A percentile compares a stretch with the other conserved stretches of the same genome.
Conservation (phyloP, 148 eudicot genomes). For the Suaeda aralocaspica region DNA sequence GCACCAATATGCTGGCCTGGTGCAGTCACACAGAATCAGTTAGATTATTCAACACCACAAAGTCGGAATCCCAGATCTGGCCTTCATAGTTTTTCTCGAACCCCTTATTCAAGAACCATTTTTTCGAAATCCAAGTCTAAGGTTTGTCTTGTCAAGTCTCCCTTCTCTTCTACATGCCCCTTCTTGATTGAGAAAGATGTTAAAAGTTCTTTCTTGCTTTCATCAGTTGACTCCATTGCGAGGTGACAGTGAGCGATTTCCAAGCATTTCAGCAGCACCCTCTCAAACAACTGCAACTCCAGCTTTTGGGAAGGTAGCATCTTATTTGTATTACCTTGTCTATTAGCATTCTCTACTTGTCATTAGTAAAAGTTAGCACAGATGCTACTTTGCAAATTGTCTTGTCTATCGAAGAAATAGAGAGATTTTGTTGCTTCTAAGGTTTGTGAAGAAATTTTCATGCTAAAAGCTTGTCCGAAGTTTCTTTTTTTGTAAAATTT, state of each 20-base stretch:
- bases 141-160: constrained; percentile 34
- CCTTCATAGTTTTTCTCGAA: constrained; percentile 46
- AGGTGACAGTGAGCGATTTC: constrained; percentile 39
- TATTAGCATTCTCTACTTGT: constrained; percentile 5
- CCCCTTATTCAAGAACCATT: constrained; percentile 78
- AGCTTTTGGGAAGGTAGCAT: constrained; percentile 49
- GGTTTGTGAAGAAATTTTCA: neutral
- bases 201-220: constrained; percentile 15
- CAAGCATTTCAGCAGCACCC: constrained; percentile 38
- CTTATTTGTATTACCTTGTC: neutral
- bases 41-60: constrained; percentile 56
- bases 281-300: constrained; percentile 49
- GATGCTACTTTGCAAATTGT: neutral
- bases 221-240: constrained; percentile 44
- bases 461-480: neutral
- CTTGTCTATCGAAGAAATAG: neutral
- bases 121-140: constrained; percentile 55
- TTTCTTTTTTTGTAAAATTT: neutral
- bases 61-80: constrained; percentile 51
- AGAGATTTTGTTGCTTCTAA: constrained; percentile 1
- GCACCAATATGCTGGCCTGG: constrained; percentile 87
- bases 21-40: constrained; percentile 56
- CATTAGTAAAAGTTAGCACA: neutral
- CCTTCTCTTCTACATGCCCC: neutral
- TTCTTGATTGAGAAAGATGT: neutral